Conservation (phyloP, 495 filamentous ascomycete species). For the Emericellopsis terricola region DNA sequence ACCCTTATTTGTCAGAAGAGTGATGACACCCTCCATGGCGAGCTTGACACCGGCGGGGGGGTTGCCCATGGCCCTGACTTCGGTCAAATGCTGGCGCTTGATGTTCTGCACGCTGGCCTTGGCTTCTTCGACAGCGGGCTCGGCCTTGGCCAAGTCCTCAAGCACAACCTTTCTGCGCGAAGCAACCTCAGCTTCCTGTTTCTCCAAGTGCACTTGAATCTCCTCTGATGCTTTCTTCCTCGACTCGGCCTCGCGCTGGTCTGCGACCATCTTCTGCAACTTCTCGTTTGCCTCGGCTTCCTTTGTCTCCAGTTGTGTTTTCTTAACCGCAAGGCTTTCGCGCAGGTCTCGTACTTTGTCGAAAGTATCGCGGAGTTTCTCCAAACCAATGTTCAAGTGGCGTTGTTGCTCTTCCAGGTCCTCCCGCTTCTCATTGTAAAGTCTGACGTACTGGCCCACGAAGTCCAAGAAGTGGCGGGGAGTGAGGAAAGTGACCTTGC, state of each 20-base stretch:
- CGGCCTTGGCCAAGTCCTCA: conserved; percentile 73
- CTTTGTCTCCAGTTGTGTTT: conserved; percentile 80
- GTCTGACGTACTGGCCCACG: conserved; percentile 89
- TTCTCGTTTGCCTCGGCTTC: conserved; percentile 94
- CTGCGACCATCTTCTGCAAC: conserved; percentile 86
- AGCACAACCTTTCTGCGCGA: conserved; percentile 69
- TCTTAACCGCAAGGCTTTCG: conserved; percentile 80
- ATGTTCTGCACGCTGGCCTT: conserved; percentile 94
- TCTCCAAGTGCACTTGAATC: conserved; percentile 71
- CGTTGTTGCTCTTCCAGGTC: conserved; percentile 97
- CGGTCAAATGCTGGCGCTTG: conserved; percentile 88
- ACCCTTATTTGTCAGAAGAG: conserved; percentile 68
- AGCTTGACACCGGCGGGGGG: conserved; percentile 81
- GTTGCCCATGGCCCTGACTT: conserved; percentile 91
- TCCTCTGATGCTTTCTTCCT: conserved; percentile 72
- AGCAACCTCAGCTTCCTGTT: conserved; percentile 79
- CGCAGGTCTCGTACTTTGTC: conserved; percentile 91
- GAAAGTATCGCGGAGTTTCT: conserved; percentile 95
- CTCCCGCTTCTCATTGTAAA: conserved; percentile 96
- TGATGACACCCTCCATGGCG: conserved; percentile 88
- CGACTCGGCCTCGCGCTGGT: conserved; percentile 90
- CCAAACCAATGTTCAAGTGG: conserved; percentile 91
- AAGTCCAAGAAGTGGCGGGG: conserved; percentile 97
- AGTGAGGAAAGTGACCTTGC: conserved; percentile 77
- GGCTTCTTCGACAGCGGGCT: conserved; percentile 84